These are phyloP conservation scores for Turritis glabra DNA, from an alignment of 345 rosid species.

Conservation along the genomic window DNA sequence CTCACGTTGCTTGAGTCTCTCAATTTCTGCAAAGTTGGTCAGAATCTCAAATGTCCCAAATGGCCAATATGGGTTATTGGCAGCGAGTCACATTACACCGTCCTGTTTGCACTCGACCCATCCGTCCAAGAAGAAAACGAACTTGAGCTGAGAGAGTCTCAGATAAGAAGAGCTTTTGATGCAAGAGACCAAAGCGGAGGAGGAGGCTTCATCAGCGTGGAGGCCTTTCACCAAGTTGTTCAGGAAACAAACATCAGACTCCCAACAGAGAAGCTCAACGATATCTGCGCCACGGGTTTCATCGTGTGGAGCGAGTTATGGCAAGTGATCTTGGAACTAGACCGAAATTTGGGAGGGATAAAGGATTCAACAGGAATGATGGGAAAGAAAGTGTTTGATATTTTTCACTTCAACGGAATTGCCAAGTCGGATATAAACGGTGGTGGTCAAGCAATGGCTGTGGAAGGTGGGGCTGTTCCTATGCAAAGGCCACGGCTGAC, in stretches of 20 bases:
- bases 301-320: conserved; percentile 99
- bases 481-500: conserved; percentile 93
- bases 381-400: conserved; percentile 96
- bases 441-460: conserved; percentile 46
- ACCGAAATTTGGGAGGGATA: conserved; percentile 76
- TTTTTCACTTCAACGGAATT: conserved; percentile 95
- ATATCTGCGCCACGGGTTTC: conserved; percentile 72
- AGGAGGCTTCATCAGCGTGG: conserved; percentile 95
- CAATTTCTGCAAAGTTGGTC: conserved; percentile 95
- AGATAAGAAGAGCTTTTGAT: conserved; percentile 86
- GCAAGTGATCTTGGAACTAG: conserved; percentile 85
- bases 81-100: conserved; percentile 98
- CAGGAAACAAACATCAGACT: conserved; percentile 63
- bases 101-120: conserved; percentile 83
- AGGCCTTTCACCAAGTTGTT: conserved; percentile 89
- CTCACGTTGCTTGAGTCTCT: conserved; percentile 95
- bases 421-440: conserved; percentile 92
- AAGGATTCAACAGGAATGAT: conserved; percentile 88
- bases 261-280: conserved; percentile 67
- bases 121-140: conserved; percentile 92
- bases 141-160: conserved; percentile 89
- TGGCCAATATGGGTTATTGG: conserved; percentile 99
- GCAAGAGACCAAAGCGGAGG: conserved; percentile 98
- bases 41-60: conserved; percentile 80
- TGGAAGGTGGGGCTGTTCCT: conserved; percentile 54